Percentiles rank a stretch among this genome's conserved stretches.
Conservation (phyloP, 176 grass and related monocot species). For the Alloteropsis semialata region DNA sequence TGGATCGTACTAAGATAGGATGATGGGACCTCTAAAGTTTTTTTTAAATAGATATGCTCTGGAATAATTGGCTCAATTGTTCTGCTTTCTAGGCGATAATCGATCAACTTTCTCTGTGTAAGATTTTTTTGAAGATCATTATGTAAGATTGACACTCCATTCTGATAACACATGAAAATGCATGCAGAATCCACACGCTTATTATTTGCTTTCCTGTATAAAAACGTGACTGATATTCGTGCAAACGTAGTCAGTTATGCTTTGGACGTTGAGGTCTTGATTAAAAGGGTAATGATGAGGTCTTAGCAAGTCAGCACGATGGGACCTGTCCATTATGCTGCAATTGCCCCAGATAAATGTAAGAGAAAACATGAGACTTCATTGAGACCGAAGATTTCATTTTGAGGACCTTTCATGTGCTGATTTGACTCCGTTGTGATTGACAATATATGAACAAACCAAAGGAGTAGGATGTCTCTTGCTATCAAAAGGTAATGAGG, state of each 20-base stretch:
- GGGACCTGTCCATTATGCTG: background rate
- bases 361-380: too few species aligned
- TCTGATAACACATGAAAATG: background rate
- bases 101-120: background rate
- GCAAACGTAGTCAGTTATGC: background rate
- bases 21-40: background rate
- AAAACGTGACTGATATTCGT: background rate
- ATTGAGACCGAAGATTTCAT: too few species aligned
- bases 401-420: too few species aligned
- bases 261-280: background rate
- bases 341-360: background rate
- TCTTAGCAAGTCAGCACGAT: background rate
- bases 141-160: background rate
- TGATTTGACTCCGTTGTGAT: too few species aligned
- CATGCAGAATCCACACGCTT: background rate
- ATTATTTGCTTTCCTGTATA: background rate
- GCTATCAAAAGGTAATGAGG: too few species aligned
- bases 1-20: background rate
- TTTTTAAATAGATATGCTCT: background rate
- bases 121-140: too few species aligned
- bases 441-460: too few species aligned
- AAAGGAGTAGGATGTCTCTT: too few species aligned
- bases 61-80: background rate
- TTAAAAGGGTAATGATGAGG: background rate
- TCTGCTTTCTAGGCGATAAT: background rate